Percentiles rank a stretch among this genome's conserved stretches.
These are phyloP conservation scores for Arthroderma sp. DNA, from an alignment of 2,329 filamentous ascomycete genomes.

Conservation along the genomic window DNA sequence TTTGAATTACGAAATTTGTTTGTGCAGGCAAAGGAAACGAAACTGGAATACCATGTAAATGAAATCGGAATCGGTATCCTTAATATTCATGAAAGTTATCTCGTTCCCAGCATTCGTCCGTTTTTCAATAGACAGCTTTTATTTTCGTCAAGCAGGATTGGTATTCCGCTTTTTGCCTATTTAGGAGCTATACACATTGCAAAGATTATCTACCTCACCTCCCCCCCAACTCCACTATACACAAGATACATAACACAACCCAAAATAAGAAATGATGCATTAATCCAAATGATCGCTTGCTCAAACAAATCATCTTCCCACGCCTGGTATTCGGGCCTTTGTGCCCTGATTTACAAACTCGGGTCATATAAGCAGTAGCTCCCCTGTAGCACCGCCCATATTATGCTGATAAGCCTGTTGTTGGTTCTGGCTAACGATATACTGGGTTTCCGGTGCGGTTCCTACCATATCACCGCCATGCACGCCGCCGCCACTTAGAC, in stretches of 20 bases:
- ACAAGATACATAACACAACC: background rate
- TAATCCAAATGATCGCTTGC: background rate
- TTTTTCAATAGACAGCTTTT: background rate
- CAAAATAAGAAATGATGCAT: background rate
- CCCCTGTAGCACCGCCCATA: conserved; percentile 54
- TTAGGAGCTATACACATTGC: background rate
- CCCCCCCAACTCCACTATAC: background rate
- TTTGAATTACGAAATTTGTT: conserved; percentile 1
- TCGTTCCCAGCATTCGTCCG: background rate
- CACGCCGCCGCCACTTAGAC: conserved; percentile 52
- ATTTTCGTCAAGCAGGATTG: background rate
- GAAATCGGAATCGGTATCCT: background rate
- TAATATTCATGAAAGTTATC: background rate
- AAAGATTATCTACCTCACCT: background rate
- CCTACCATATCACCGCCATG: conserved; percentile 47
- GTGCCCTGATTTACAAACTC: background rate
- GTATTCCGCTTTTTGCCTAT: background rate
- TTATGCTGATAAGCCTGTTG: conserved; percentile 39
- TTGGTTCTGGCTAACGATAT: conserved; percentile 73
- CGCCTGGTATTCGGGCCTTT: background rate
- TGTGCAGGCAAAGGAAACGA: background rate
- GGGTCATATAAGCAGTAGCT: conserved; percentile 44
- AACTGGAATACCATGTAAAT: background rate
- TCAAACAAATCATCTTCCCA: background rate
- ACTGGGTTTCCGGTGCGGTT: conserved; percentile 38